Percentiles rank a stretch among this genome's conserved stretches.
Conservation (phyloP, 129 eudicot species). For the Pulicaria dysenterica region DNA sequence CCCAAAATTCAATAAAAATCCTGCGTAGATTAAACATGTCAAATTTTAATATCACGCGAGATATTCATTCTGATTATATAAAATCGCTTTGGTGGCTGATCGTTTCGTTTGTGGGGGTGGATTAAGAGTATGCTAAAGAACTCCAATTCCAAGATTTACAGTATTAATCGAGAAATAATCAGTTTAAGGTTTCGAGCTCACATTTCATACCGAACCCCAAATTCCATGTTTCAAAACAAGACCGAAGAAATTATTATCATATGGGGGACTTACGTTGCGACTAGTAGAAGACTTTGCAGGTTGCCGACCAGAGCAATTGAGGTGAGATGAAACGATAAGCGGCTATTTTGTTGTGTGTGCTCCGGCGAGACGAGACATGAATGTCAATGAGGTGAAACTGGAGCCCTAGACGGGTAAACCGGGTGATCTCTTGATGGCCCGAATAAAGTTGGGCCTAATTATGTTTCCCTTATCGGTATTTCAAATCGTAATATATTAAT, state of each 20-base stretch:
- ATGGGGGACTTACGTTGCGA: background rate
- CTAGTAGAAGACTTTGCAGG: constrained; percentile 11
- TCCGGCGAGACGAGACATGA: background rate
- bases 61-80: background rate
- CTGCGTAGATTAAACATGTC: constrained; percentile 7
- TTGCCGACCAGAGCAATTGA: constrained; percentile 18
- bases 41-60: background rate
- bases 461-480: no score
- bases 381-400: constrained; percentile 4
- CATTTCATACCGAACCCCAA: constrained; percentile 2
- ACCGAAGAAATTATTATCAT: background rate
- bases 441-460: constrained; percentile 10
- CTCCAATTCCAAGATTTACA: constrained; percentile 9
- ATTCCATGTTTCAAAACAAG: constrained; percentile 11
- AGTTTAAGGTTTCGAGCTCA: background rate
- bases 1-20: constrained; percentile 1
- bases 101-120: background rate
- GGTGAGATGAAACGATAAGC: constrained; percentile 3
- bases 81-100: background rate
- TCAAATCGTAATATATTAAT: no score
- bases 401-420: constrained; percentile 32
- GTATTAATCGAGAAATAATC: background rate
- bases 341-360: background rate
- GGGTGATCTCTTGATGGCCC: constrained; percentile 22
- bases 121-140: background rate